Base-by-base conservation (phyloP, 192 early-diverging fungal species). In the Umbelopsis sp. region DNA sequence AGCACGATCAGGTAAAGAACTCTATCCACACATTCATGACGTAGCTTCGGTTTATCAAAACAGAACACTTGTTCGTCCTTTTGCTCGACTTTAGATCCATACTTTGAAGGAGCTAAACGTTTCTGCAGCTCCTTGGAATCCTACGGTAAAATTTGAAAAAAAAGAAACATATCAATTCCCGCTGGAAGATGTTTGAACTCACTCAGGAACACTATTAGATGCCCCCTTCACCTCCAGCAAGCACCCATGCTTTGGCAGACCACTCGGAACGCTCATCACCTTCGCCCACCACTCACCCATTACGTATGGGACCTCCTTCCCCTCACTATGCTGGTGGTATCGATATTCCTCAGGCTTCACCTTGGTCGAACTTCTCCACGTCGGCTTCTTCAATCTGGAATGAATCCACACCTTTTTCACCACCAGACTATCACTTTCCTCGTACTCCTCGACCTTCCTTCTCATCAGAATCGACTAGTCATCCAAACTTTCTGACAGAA, bases 371-470 rank as follows among this genome's bases (percentile, higher is more conserved):
- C 26, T 62, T 62, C 56, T 62, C 56, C 47, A 49, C n/a, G 20
- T 49, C 20, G n/a, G n/a, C n/a, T 32, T 32, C 54, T 32, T 59
- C 56, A 6, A 62, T 62, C 12, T 62, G 56, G 56, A 62, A 62
- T 32, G 56, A 62, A 29, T 20, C 26, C 11, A 34, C 56, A n/a
- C 25, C 56, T 31, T 34, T 62, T 17, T 62, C 56, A 20, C 31
- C 56, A 1, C 56, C 56, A 62, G 56, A 62, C 3, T 62, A 62
- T 32, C 56, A 62, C 14, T 62, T 62, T 29, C 56, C 56, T 32
- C 56, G 56, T 62, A 62, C 56, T 16, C 56, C 56, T 29, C 56
- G 56, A 29, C 56, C 56, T 17, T 62, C 56, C 6, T 62, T 62
- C 31, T 62, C 56, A 20, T 29, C 56, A 14, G 56, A 62, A 17